A percentile compares a stretch with the other conserved stretches of the same genome.
Evolutionary conservation across 1,284 basidiomycete genomes (phyloP).

Genomic region (Cystobasidium sp.): DNA sequence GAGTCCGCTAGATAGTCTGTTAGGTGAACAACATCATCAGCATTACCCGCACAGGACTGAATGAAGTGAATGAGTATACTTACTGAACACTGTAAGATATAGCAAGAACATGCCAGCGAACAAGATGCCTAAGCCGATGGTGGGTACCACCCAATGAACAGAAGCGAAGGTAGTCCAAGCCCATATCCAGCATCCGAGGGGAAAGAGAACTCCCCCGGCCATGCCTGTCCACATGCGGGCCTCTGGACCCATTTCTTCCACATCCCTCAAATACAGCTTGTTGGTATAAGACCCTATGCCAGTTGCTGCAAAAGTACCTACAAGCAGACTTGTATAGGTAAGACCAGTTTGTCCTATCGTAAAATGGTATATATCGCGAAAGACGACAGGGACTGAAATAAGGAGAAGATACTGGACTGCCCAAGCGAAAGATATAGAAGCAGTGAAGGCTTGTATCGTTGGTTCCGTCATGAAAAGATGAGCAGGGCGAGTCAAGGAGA

Average conservation of each 20-base stretch:
- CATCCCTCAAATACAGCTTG: constrained; percentile 55
- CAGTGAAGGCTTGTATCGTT: constrained; percentile 47
- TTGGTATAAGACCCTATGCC: constrained; percentile 40
- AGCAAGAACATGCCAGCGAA: constrained; percentile 47
- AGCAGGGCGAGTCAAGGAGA: constrained; percentile 53
- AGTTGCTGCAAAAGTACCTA: constrained; percentile 45
- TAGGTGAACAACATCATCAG: constrained; percentile 1
- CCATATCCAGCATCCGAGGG: constrained; percentile 48
- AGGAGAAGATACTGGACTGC: constrained; percentile 40
- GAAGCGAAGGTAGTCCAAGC: constrained; percentile 45
- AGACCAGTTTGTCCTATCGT: constrained; percentile 45
- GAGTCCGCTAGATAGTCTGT: constrained; percentile 50
- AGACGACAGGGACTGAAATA: constrained; percentile 32
- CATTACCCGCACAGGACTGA: no score
- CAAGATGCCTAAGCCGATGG: constrained; percentile 53
- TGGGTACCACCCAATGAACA: constrained; percentile 48
- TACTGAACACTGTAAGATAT: constrained; percentile 47
- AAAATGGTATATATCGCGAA: constrained; percentile 31
- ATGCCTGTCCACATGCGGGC: constrained; percentile 74
- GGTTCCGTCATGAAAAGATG: constrained; percentile 48
- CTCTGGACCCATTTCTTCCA: constrained; percentile 67
- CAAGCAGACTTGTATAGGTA: constrained; percentile 45
- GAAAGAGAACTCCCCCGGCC: constrained; percentile 64
- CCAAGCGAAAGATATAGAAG: constrained; percentile 37
- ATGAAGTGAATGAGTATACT: neutral